Percentiles rank a stretch among this genome's conserved stretches.
phyloP scores from a whole-genome alignment of 1,139 yeast species.

The Sugiyamaella sp. region DNA sequence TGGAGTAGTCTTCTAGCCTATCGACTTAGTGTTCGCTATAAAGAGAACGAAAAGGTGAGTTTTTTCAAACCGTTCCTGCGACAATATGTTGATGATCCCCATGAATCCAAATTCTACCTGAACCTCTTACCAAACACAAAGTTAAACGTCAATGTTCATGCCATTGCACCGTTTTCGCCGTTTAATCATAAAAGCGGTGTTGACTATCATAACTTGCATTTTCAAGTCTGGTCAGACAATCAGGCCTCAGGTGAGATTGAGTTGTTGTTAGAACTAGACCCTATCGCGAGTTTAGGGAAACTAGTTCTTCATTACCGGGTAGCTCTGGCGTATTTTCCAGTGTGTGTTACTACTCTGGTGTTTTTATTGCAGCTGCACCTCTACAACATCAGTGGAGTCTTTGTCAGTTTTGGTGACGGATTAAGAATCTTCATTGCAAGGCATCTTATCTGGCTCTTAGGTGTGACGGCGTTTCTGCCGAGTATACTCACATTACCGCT shows the following conservation, averaged over 20 bases:
- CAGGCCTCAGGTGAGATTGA: constrained; percentile 16
- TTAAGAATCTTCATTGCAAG: constrained; percentile 44
- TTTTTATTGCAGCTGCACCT: constrained; percentile 35
- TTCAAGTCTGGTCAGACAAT: constrained; percentile 44
- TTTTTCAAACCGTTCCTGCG: constrained; percentile 64
- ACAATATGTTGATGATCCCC: constrained; percentile 64
- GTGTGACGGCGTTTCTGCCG: constrained; percentile 47
- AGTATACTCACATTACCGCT: constrained; percentile 34
- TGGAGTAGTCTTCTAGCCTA: constrained; percentile 68
- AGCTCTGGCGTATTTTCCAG: constrained; percentile 40
- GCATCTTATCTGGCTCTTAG: constrained; percentile 33
- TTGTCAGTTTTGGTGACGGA: constrained; percentile 56
- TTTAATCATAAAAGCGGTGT: constrained; percentile 35
- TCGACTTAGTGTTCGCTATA: constrained; percentile 41
- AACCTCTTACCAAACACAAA: constrained; percentile 46
- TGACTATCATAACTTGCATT: constrained; percentile 37
- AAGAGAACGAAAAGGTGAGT: constrained; percentile 18
- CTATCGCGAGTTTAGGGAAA: constrained; percentile 42
- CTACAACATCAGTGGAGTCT: constrained; percentile 43
- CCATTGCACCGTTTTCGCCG: constrained; percentile 81
- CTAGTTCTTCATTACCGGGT: constrained; percentile 43
- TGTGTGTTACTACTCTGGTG: constrained; percentile 33
- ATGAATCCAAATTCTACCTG: constrained; percentile 78
- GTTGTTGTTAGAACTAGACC: constrained; percentile 40
- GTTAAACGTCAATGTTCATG: constrained; percentile 58